These are phyloP conservation scores for Jaenimonas drosophilae DNA, from an alignment of 208 protist species.

Conservation along the genomic window DNA sequence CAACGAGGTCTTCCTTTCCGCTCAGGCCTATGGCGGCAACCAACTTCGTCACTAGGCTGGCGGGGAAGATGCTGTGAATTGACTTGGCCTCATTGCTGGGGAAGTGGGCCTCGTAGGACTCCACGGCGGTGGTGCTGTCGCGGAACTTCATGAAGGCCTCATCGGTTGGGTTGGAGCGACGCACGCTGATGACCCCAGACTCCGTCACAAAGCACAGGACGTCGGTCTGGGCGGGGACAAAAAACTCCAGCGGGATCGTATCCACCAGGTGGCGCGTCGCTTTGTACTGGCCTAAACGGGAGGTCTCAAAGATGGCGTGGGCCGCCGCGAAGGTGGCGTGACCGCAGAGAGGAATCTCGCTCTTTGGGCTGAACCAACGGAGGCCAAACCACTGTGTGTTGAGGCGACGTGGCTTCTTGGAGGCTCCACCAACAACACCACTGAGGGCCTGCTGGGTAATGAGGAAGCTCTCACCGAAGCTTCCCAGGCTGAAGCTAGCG, in stretches of 20 bases:
- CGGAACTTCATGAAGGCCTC: constrained; percentile 6
- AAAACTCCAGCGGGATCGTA: constrained; percentile 38
- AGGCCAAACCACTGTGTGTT: constrained; percentile 68
- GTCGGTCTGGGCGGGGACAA: constrained; percentile 41
- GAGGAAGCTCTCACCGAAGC: constrained; percentile 20
- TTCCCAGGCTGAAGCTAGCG: constrained; percentile 39
- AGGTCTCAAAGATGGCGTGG: constrained; percentile 53
- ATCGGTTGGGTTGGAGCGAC: constrained; percentile 6
- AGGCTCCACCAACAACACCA: constrained; percentile 4
- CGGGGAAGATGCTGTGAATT: constrained; percentile 21
- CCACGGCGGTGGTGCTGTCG: constrained; percentile 12
- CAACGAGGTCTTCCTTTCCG: constrained; percentile 24
- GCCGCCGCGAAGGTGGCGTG: constrained; percentile 71
- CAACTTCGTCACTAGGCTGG: constrained; percentile 10
- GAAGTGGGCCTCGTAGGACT: constrained; percentile 60
- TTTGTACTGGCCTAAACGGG: constrained; percentile 23
- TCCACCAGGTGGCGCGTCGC: constrained; percentile 29
- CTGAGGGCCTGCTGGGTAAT: constrained; percentile 15
- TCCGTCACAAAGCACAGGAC: constrained; percentile 49
- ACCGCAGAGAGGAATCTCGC: constrained; percentile 55
- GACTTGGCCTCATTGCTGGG: constrained; percentile 28
- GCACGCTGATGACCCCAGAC: constrained; percentile 42
- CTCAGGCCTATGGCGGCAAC: constrained; percentile 26
- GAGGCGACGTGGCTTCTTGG: constrained; percentile 26
- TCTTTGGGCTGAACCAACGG: constrained; percentile 62